These are phyloP conservation scores for Fusarium verrucosum DNA, from an alignment of 2,329 filamentous ascomycete species.

Conservation along the genomic window DNA sequence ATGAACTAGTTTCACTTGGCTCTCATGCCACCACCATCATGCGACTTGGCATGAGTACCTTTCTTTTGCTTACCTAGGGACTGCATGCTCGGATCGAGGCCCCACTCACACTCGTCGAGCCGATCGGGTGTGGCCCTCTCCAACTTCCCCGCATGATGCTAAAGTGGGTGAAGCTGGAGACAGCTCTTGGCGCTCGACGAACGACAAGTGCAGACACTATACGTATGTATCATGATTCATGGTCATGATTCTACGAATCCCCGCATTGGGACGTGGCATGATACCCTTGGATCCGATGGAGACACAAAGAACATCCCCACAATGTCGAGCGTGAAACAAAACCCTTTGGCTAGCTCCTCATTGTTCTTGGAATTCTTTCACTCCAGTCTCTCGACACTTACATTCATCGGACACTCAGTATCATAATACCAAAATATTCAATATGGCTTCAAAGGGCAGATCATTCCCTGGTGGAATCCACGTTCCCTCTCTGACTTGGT, in stretches of 20 bases:
- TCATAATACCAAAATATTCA: not conserved
- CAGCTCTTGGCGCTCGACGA: slow-evolving; percentile 4
- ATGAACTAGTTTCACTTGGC: slow-evolving; percentile 4
- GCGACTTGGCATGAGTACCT: slow-evolving; percentile 6
- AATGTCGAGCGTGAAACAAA: slow-evolving; percentile 15
- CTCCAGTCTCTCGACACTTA: not conserved
- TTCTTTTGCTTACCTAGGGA: slow-evolving; percentile 3
- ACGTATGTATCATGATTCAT: slow-evolving; percentile 12
- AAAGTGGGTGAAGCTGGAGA: slow-evolving; percentile 16
- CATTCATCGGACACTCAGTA: not conserved
- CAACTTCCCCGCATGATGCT: slow-evolving; percentile 42
- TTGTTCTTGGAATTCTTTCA: slow-evolving; percentile 16
- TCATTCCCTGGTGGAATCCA: slow-evolving; percentile 62
- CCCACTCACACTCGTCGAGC: slow-evolving; percentile 41
- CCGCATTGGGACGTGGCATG: slow-evolving; percentile 27
- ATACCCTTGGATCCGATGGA: slow-evolving; percentile 23
- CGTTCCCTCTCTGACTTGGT: slow-evolving; percentile 66
- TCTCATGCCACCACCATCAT: slow-evolving; percentile 2
- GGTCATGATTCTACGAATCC: slow-evolving; percentile 1
- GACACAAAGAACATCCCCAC: slow-evolving; percentile 15
- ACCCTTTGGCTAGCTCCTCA: slow-evolving; percentile 12
- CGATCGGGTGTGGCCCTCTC: slow-evolving; percentile 42
- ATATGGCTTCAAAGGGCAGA: slow-evolving; percentile 43
- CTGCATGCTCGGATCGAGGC: slow-evolving; percentile 42
- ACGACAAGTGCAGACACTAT: not conserved